These are phyloP conservation scores for Malassezia furfur DNA, from an alignment of 1,284 basidiomycete species.

Conservation along the genomic window DNA sequence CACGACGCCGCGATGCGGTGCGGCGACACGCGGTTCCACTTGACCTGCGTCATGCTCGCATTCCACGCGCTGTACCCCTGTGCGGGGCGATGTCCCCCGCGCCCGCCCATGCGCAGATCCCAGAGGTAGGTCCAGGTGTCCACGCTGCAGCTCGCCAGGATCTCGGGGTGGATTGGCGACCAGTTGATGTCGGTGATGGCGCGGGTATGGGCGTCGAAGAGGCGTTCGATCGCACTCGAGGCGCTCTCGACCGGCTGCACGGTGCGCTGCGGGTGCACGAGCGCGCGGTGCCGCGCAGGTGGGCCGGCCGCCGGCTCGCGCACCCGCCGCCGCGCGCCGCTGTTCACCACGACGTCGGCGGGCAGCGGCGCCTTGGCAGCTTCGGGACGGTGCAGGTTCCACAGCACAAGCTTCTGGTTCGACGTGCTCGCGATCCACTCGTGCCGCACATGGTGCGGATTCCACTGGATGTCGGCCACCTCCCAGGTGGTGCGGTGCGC, in stretches of 20 bases:
- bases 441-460: constrained; percentile 71
- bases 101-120: constrained; percentile 36
- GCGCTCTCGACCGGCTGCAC: not conserved
- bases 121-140: constrained; percentile 47
- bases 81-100: constrained; percentile 24
- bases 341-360: not conserved
- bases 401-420: constrained; percentile 87
- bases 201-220: constrained; percentile 39
- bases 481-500: constrained; percentile 95
- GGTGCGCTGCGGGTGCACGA: not conserved
- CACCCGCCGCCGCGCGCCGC: not conserved
- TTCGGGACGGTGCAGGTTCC: constrained; percentile 62
- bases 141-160: constrained; percentile 43
- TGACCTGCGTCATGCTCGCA: constrained; percentile 44
- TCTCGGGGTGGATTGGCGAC: constrained; percentile 42
- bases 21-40: constrained; percentile 30
- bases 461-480: constrained; percentile 89
- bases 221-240: constrained; percentile 23
- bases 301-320: not conserved
- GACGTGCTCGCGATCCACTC: constrained; percentile 92
- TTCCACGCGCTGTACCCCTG: constrained; percentile 47
- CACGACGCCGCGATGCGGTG: constrained; percentile 35
- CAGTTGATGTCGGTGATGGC: constrained; percentile 48
- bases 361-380: constrained; percentile 1
- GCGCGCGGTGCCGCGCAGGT: not conserved